Evolutionary conservation across 2,329 filamentous ascomycete species (phyloP).

Genomic region (Parastagonospora nodorum): DNA sequence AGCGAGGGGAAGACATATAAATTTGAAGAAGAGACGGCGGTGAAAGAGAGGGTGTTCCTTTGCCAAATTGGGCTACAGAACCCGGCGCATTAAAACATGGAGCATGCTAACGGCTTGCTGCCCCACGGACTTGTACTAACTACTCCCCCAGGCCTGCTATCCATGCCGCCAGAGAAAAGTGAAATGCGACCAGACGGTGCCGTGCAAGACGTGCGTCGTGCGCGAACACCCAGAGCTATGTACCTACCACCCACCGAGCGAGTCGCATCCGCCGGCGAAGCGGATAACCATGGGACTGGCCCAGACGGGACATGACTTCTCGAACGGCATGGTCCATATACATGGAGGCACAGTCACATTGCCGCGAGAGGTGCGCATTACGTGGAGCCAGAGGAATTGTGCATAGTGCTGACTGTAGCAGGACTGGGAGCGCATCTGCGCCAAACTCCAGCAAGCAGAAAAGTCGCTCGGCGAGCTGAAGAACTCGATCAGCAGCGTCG

Average conservation of each 20-base stretch:
- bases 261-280: conserved; percentile 48
- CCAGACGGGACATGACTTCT: conserved; percentile 45
- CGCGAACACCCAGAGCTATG: conserved; percentile 58
- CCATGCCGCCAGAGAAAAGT: conserved; percentile 55
- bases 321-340: conserved; percentile 46
- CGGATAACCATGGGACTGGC: conserved; percentile 40
- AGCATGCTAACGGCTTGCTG: conserved; percentile 5
- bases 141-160: conserved; percentile 50
- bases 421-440: conserved; percentile 56
- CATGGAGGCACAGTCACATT: conserved; percentile 48
- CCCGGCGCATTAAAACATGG: conserved; percentile 15
- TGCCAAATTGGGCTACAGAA: conserved; percentile 21
- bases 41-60: conserved; percentile 5
- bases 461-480: conserved; percentile 53
- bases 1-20: background rate
- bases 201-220: conserved; percentile 57
- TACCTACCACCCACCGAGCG: conserved; percentile 49
- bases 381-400: background rate
- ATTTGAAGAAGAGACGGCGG: background rate
- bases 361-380: conserved; percentile 41
- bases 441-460: conserved; percentile 55
- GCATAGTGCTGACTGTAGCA: conserved; percentile 27
- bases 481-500: conserved; percentile 45
- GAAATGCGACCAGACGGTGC: conserved; percentile 55
- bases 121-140: conserved; percentile 28